phyloP scores from a whole-genome alignment of 2,329 filamentous ascomycete genomes.

The Aspergillus puulaauensis region DNA sequence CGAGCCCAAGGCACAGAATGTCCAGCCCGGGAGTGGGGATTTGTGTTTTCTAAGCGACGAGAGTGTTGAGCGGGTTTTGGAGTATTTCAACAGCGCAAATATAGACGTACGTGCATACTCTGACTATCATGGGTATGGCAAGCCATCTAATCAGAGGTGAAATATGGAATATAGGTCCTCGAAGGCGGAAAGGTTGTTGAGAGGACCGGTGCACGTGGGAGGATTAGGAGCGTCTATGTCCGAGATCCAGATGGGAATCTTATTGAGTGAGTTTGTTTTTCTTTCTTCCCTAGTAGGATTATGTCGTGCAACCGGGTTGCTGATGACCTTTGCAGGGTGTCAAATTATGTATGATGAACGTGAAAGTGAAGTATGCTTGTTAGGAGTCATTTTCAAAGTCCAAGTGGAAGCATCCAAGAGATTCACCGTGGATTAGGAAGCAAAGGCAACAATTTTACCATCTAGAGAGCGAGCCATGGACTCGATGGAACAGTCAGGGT shows the following conservation, averaged over 20 bases:
- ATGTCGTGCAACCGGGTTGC: not conserved
- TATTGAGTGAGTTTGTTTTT: slow-evolving; percentile 54
- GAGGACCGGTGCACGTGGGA: slow-evolving; percentile 57
- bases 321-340: not conserved
- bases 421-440: too few species aligned
- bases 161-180: not conserved
- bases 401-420: too few species aligned
- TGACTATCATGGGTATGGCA: too few species aligned
- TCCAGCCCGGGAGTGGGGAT: slow-evolving; percentile 58
- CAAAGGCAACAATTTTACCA: too few species aligned
- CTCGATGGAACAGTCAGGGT: too few species aligned
- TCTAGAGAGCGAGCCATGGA: too few species aligned
- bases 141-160: not conserved
- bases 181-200: slow-evolving; percentile 45
- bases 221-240: slow-evolving; percentile 59
- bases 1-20: slow-evolving; percentile 57
- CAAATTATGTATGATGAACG: not conserved
- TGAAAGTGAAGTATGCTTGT: too few species aligned
- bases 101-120: not conserved
- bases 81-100: not conserved
- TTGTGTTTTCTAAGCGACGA: slow-evolving; percentile 60
- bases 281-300: not conserved
- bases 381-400: too few species aligned
- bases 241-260: slow-evolving; percentile 63
- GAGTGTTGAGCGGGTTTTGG: slow-evolving; percentile 42